Conservation (phyloP, 1,284 basidiomycete species). For the Ceratobasidium sp. region DNA sequence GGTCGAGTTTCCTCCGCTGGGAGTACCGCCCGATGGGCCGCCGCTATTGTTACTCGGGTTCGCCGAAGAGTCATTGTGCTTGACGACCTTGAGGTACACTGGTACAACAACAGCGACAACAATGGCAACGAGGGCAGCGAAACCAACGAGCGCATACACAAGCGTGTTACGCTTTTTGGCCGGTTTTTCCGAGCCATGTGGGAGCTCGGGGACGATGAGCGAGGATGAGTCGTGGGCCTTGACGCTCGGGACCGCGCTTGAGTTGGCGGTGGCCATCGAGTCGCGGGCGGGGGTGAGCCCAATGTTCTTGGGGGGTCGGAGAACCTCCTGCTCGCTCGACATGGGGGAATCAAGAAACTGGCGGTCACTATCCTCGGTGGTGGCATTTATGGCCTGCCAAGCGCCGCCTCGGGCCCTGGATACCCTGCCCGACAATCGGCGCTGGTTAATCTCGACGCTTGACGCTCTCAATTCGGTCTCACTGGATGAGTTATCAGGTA, state of each 20-base stretch:
- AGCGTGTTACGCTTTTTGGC: constrained; percentile 17
- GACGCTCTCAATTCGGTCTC: too few species aligned
- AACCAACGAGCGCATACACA: constrained; percentile 24
- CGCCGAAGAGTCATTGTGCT: constrained; percentile 31
- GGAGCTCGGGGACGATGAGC: constrained; percentile 17
- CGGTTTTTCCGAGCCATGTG: constrained; percentile 7
- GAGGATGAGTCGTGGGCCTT: constrained; percentile 35
- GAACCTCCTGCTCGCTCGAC: constrained; percentile 11
- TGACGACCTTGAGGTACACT: constrained; percentile 50
- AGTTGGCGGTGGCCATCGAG: constrained; percentile 26
- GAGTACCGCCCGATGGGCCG: constrained; percentile 10
- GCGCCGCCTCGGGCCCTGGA: neutral
- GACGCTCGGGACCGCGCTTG: constrained; percentile 34
- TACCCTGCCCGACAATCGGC: neutral
- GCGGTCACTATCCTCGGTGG: neutral
- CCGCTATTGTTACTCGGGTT: constrained; percentile 44
- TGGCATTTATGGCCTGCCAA: neutral
- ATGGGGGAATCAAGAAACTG: constrained; percentile 5
- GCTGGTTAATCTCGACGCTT: neutral
- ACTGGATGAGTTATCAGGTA: too few species aligned
- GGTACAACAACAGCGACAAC: constrained; percentile 50
- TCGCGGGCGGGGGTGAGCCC: constrained; percentile 43
- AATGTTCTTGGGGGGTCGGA: constrained; percentile 37
- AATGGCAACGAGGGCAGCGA: constrained; percentile 35
- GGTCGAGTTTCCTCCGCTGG: constrained; percentile 21